Base-by-base conservation (phyloP, 257 asterid genomes). In the Fraxinus americana region DNA sequence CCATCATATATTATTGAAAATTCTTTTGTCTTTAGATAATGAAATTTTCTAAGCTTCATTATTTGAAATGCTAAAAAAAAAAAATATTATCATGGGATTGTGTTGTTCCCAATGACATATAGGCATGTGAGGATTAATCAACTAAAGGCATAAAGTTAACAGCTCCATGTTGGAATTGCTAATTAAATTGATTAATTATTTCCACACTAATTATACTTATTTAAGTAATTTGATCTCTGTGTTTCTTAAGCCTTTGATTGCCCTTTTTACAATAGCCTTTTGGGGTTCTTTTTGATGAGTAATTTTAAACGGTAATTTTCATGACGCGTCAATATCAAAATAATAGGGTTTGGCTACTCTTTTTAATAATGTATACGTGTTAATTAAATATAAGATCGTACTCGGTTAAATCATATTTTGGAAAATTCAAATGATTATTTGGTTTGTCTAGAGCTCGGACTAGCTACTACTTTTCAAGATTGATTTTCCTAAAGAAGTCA, bases 31-130 rank as follows among this genome's bases (percentile, higher is more conserved):
- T 27, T 63, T 27, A 1, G 21, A 63, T 63, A 27, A 21, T 61
- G 34, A 61, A 21, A 25, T 23, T 25, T 61, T 25, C 5, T 61
- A 86, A 87, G 88, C 87, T 84, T 83, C 81, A 88, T 88, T 85
- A 85, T 86, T 85, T 77, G 88, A 87, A 85, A 86, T 79, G 85
- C 71, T 73, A 71, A 86, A 79, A 72, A 25, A 25, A 25, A 82
- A 80, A 66, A 48, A 77, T 77, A 75, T 69, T 27, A 75, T 77
- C 35, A 85, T 72, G 74, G 82, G 79, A 52, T 83, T 77, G 83
- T 86, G 96, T 80, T 87, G 91, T 91, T 92, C 83, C 96, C 97
- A 88, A 91, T 83, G 96, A 85, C 92, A 87, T 84, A 86, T 83
- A 85, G 80, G 85, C 96, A 90, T 90, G 94, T 89, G 91, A 89